These are phyloP conservation scores for Cercospora sojina DNA, from an alignment of 2,329 filamentous ascomycete genomes.

Conservation along the genomic window DNA sequence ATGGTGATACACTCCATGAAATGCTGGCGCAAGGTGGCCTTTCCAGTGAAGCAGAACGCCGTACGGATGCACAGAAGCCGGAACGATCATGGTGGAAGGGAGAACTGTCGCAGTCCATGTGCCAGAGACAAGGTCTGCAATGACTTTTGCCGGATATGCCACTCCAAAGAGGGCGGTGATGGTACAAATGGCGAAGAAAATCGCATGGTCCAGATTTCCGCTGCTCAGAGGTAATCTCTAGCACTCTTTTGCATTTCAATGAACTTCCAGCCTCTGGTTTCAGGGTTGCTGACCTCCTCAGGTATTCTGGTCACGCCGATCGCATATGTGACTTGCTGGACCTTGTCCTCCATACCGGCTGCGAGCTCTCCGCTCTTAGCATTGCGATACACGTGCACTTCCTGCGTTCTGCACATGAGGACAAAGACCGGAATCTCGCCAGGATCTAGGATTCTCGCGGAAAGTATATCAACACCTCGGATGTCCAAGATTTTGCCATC, in stretches of 20 bases:
- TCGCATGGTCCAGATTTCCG: not conserved
- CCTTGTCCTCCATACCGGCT: conserved; percentile 97
- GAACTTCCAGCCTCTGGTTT: conserved; percentile 93
- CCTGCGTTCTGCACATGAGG: conserved; percentile 92
- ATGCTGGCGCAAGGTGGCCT: conserved; percentile 4
- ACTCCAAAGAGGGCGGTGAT: not conserved
- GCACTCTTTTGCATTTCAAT: conserved; percentile 99
- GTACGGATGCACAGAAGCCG: conserved; percentile 21
- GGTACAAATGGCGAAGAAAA: not conserved
- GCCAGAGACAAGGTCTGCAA: not conserved
- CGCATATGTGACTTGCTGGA: conserved; percentile 96
- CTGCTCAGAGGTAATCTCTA: conserved; percentile 73
- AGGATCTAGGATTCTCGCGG: conserved; percentile 76
- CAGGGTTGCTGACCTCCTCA: conserved; percentile 94
- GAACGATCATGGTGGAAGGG: not conserved
- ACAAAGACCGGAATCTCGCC: conserved; percentile 94
- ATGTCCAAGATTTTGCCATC: conserved; percentile 96
- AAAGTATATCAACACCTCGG: conserved; percentile 83
- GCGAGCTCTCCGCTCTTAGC: conserved; percentile 85
- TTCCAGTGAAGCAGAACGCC: conserved; percentile 14
- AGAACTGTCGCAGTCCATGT: not conserved
- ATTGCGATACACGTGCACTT: conserved; percentile 95
- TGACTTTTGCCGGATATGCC: not conserved
- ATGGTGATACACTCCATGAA: conserved; percentile 10
- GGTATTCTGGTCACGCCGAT: conserved; percentile 92